Percentiles rank a stretch among this genome's conserved stretches.
Evolutionary conservation across 129 eudicot genomes (phyloP).

Genomic region (Deinandra increscens): DNA sequence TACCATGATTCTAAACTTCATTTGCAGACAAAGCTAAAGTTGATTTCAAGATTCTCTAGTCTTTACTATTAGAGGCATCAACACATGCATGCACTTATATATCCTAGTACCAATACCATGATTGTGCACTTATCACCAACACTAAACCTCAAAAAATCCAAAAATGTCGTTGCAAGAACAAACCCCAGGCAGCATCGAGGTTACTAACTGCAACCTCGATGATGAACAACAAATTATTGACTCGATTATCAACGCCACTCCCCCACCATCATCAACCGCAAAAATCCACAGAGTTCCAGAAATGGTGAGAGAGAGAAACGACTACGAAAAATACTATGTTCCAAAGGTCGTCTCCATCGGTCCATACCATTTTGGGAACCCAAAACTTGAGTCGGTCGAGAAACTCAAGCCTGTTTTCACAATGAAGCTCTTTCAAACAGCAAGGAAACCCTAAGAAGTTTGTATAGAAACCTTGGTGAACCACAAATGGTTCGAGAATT

Average conservation of each 20-base stretch:
- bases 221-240: background rate
- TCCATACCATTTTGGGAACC: slow-evolving; percentile 28
- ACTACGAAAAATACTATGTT: slow-evolving; percentile 26
- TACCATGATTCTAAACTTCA: background rate
- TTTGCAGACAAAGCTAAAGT: background rate
- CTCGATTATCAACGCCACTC: background rate
- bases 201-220: background rate
- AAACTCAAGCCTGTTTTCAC: slow-evolving; percentile 28
- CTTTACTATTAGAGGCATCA: background rate
- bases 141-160: background rate
- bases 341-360: slow-evolving; percentile 44
- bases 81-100: background rate
- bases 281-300: slow-evolving; percentile 18
- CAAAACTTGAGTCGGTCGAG: slow-evolving; percentile 20
- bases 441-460: background rate
- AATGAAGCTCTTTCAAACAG: background rate
- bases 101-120: background rate
- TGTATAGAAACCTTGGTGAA: slow-evolving; percentile 23
- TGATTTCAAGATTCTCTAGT: background rate
- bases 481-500: slow-evolving; percentile 10
- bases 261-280: background rate
- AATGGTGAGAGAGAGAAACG: background rate
- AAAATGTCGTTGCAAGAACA: background rate
- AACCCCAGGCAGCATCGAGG: background rate
- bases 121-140: background rate